These are phyloP conservation scores for Scalesia atractyloides DNA, from an alignment of 129 eudicot species.

Conservation along the genomic window DNA sequence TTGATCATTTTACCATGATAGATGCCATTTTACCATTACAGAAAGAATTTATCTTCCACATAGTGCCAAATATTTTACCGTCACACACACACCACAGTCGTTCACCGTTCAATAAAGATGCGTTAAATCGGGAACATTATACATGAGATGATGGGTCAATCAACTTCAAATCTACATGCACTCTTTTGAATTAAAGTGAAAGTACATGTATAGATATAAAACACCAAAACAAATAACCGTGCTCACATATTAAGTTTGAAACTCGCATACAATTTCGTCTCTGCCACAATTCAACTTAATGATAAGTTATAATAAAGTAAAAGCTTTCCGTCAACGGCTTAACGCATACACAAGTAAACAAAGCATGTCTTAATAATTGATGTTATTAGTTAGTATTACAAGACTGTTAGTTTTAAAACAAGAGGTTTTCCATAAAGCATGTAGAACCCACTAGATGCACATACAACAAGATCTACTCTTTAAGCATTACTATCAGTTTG, in stretches of 20 bases:
- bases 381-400: slow-evolving; percentile 7
- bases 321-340: neutral
- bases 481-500: slow-evolving; percentile 27
- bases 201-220: neutral
- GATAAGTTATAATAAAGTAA: neutral
- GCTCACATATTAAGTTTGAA: neutral
- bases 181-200: neutral
- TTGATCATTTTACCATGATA: slow-evolving; percentile 4
- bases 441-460: slow-evolving; percentile 17
- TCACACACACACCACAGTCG: neutral
- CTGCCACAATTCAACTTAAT: neutral
- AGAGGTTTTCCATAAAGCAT: slow-evolving; percentile 21
- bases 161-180: neutral
- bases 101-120: neutral
- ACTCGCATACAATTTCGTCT: slow-evolving; percentile 2
- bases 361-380: neutral
- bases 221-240: neutral
- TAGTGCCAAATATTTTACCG: slow-evolving; percentile 9
- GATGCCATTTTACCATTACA: slow-evolving; percentile 1
- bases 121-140: neutral
- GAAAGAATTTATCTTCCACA: neutral
- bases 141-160: neutral
- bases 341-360: neutral
- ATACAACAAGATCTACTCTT: slow-evolving; percentile 20
- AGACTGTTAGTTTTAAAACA: neutral